Evolutionary conservation across 108 stramenopile genomes (phyloP), one percentile per base, ranked within the genome.

Genomic region (Skeletonema marinoi): DNA sequence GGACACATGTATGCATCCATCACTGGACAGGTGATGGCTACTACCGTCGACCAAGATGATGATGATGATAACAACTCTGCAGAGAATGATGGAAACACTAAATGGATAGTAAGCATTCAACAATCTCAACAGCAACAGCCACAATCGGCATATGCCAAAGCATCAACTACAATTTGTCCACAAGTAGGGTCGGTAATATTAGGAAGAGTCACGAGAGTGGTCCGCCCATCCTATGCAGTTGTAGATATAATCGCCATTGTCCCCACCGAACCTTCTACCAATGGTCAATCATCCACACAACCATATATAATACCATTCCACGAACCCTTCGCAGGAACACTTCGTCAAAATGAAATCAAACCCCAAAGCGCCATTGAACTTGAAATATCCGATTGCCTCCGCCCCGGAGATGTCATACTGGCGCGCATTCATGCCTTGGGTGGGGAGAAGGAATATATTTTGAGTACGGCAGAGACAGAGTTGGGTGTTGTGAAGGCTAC

Each of bases 381-480:
- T 16, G 68, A 81, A 29, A 79, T 96, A 6, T 86, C 78, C 7
- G 85, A 90, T 31, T 95, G 84, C 42, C 85, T 96, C 68, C 87
- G 87, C 10, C 96, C 96, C 7, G 90, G 91, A 0, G 98, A 98
- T 83, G 60, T 96, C 21, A 86, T 98, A 2, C 61, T 93, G 30
- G 89, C 89, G 32, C 82, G 92, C 0, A 82, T 98, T 13, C 71
- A 96, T 35, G 90, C 93, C 21, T 42, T 96, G 66, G 89, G 89
- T 60, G 96, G 97, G 60, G 66, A 87, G 21, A 86, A 92, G 67
- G 85, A 89, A 31, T 98, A 94, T 73, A 86, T 92, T 50, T 70
- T 97, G 32, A 74, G 88, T 3, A 96, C 96, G 29, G 94, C 92
- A 1, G 98, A 97, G 86, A 72, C 91, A 4, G 93, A 95, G 54